Conservation (phyloP, 2,329 filamentous ascomycete genomes). For the Hymenotorrendiella dingleyae region DNA sequence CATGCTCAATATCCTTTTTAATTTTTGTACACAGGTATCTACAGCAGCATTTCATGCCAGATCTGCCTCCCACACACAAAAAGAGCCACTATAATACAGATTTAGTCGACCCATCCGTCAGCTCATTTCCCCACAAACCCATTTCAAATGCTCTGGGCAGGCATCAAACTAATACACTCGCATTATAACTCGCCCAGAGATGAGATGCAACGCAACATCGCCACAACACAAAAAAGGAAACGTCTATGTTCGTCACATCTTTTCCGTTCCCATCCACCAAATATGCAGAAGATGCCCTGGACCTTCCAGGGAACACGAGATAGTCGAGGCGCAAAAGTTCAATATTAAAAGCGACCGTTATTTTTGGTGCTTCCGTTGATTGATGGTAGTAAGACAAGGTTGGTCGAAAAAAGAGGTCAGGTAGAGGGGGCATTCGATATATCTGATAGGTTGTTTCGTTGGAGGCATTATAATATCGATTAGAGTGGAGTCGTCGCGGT, state of each 20-base stretch:
- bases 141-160: conserved; percentile 7
- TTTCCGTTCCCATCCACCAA: conserved; percentile 15
- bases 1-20: conserved; percentile 7
- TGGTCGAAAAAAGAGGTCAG: conserved; percentile 20
- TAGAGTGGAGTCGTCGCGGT: conserved; percentile 19
- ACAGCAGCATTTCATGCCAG: conserved; percentile 20
- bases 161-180: conserved; percentile 12
- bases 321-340: conserved; percentile 12
- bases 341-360: conserved; percentile 11
- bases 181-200: conserved; percentile 16
- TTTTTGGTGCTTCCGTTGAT: conserved; percentile 3
- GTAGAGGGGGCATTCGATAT: conserved; percentile 13
- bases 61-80: conserved; percentile 12
- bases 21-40: conserved; percentile 26
- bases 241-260: conserved; percentile 26
- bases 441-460: conserved; percentile 11
- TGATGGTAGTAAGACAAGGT: conserved; percentile 28
- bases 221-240: conserved; percentile 10
- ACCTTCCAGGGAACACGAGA: conserved; percentile 14
- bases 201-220: conserved; percentile 15
- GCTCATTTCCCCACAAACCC: not conserved
- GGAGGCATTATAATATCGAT: conserved; percentile 27
- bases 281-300: conserved; percentile 16
- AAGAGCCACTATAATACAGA: conserved; percentile 24
- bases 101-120: conserved; percentile 4